Percentiles rank a stretch among this genome's conserved stretches.
phyloP scores from a whole-genome alignment of 2,329 filamentous ascomycete species.

The Pseudogymnoascus sp. region DNA sequence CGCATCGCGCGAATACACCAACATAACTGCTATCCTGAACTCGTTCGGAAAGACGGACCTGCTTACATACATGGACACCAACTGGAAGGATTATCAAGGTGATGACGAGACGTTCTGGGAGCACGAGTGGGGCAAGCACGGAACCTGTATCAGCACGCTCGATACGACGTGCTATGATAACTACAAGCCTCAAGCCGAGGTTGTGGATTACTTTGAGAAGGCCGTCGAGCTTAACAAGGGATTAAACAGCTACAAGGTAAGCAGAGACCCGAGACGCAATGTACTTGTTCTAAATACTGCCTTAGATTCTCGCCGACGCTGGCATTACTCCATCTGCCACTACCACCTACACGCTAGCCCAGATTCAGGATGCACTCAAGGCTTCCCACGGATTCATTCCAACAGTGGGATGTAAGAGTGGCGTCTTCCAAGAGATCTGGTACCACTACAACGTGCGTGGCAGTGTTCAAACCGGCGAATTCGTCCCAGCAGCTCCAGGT shows the following conservation, averaged over 20 bases:
- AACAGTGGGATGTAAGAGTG: conserved; percentile 36
- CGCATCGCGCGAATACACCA: conserved; percentile 49
- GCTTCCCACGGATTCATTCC: conserved; percentile 35
- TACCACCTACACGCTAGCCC: conserved; percentile 34
- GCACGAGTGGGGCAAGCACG: conserved; percentile 70
- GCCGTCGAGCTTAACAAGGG: conserved; percentile 58
- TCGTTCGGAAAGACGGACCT: conserved; percentile 45
- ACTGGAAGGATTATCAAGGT: conserved; percentile 63
- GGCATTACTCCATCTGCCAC: conserved; percentile 45
- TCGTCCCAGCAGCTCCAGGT: conserved; percentile 31
- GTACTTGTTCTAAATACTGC: neutral
- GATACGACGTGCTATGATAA: conserved; percentile 55
- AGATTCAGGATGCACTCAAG: conserved; percentile 36
- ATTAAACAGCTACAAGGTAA: conserved; percentile 53
- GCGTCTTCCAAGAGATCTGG: conserved; percentile 43
- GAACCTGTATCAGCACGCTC: conserved; percentile 63
- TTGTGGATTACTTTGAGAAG: conserved; percentile 59
- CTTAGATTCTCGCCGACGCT: conserved; percentile 47
- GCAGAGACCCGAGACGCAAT: conserved; percentile 11
- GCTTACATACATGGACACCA: conserved; percentile 58
- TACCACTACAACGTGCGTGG: conserved; percentile 46
- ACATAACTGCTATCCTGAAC: conserved; percentile 55
- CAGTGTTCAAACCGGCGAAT: conserved; percentile 41
- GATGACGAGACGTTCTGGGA: conserved; percentile 60
- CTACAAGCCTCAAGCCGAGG: conserved; percentile 54